Base-by-base conservation (phyloP, 2,329 filamentous ascomycete species). In the Tolypocladium ophioglossoides region DNA sequence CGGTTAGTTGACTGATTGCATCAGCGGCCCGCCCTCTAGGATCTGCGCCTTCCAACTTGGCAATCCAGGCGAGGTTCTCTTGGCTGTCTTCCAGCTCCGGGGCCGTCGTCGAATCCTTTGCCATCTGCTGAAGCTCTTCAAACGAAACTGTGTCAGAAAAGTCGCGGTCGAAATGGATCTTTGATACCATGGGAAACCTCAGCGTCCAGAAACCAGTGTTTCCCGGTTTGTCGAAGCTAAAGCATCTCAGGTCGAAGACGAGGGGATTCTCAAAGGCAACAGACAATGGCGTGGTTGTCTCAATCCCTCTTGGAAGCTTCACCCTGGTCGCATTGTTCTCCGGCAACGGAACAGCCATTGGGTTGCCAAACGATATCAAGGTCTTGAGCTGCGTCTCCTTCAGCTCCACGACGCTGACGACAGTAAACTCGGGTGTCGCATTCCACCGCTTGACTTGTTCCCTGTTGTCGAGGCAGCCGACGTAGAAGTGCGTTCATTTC, bases 181-280 rank as follows among this genome's bases (percentile, higher is more conserved):
- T 95, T 54, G 82, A 77, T 4, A 92, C 81, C 2, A 80, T 76
- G 1, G 91, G 87, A 62, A 95, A 95, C 1, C 91, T 79, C 52
- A 90, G 79, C 56, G 84, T 85, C 74, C 83, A 90, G 62, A 87
- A 91, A 1, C 77, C 76, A 16, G 82, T 83, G 62, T 86, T 85
- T 4, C 82, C 78, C 3, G 80, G 77, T 63, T 85, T 88, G 56
- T 90, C 86, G 60, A 91, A 96, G 0, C 86, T 85, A 57, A 89
- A 88, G 52, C 89, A 91, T 27, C 87, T 77, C 56, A 95, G 74
- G 61, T 95, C 91, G 54, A 91, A 87, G 0, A 96, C 82, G 22
- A 89, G 79, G 0, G 90, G 90, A 0, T 76, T 73, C 8, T 76
- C 78, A 66, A 95, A 95, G 1, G 85, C 68, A 2, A 76, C 69